Percentiles rank a stretch among this genome's conserved stretches.
Conservation (phyloP, 2,329 filamentous ascomycete genomes). For the Nannizzia gypsea region DNA sequence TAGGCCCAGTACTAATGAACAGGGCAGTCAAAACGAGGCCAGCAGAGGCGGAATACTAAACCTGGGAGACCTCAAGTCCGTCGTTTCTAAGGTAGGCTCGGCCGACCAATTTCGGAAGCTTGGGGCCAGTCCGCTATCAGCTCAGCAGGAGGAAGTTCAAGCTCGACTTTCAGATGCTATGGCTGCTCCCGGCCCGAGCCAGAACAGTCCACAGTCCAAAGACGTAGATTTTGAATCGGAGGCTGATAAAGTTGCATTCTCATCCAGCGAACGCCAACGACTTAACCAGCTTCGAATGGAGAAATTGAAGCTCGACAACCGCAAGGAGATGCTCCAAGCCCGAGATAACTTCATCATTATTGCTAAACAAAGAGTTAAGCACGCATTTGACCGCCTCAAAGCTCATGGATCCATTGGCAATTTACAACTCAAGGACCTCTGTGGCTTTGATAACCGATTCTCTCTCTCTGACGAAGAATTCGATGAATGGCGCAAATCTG, state of each 20-base stretch:
- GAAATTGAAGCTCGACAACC: conserved; percentile 15
- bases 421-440: conserved; percentile 36
- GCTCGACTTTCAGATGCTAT: conserved; percentile 9
- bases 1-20: background rate
- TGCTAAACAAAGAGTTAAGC: conserved; percentile 32
- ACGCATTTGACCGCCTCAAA: conserved; percentile 34
- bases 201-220: background rate
- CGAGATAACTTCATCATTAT: conserved; percentile 33
- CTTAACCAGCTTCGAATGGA: conserved; percentile 10
- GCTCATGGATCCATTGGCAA: background rate
- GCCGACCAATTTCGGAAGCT: conserved; percentile 32
- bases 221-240: conserved; percentile 11
- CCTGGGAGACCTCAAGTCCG: conserved; percentile 32
- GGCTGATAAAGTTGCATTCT: conserved; percentile 12
- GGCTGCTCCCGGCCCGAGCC: background rate
- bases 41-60: conserved; percentile 34
- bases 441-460: conserved; percentile 37
- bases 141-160: conserved; percentile 18
- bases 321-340: conserved; percentile 31
- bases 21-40: background rate
- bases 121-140: conserved; percentile 28
- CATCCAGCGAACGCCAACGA: conserved; percentile 15
- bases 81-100: conserved; percentile 27
- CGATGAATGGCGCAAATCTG: conserved; percentile 34
- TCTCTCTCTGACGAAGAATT: conserved; percentile 40